Evolutionary conservation across 768 basidiomycete genomes (phyloP), one percentile per base, ranked within the genome.

Genomic region (Hemileccinum impolitum): DNA sequence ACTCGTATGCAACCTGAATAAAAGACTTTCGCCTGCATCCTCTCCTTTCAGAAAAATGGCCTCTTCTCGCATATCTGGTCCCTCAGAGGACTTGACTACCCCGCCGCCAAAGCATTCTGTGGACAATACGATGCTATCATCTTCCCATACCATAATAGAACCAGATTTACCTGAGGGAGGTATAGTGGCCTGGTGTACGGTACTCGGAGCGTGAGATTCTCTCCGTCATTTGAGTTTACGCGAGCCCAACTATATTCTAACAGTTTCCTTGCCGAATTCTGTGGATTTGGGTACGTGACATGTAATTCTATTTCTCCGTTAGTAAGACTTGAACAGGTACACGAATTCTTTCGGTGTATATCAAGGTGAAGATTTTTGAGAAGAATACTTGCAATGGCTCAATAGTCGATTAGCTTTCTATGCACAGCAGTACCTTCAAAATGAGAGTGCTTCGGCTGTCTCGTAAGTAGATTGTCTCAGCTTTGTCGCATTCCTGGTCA

Each of bases 211-310:
- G 62, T 66, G 54, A 55, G 60, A 39, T 6, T 17, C n/a, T 37
- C 36, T 18, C 17, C 36, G 18, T 19, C 12, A 1, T 12, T 38
- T 19, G 12, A 12, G 4, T 40, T 4, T 3, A 14, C 17, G 6
- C 38, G 4, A 6, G 4, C 39, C 19, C 1, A 60, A 21, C 6
- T 14, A n/a, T 13, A 7, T 45, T 32, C 8, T 23, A 5, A 17
- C 14, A 66, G 64, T 11, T 67, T 67, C 32, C 51, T 66, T 34
- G 52, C 38, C 1, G 56, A 62, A 31, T 60, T 67, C 19, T 60
- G 60, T 42, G 56, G 60, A 46, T 66, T 32, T 34, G 65, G 64
- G 64, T 56, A 36, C 5, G 64, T 42, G 18, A 3, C 8, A 1
- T 4, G 7, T 8, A 9, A 28, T 9, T 18, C 1, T 3, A 1